phyloP scores from a whole-genome alignment of 768 basidiomycete species.

The Sarcodon sp. region DNA sequence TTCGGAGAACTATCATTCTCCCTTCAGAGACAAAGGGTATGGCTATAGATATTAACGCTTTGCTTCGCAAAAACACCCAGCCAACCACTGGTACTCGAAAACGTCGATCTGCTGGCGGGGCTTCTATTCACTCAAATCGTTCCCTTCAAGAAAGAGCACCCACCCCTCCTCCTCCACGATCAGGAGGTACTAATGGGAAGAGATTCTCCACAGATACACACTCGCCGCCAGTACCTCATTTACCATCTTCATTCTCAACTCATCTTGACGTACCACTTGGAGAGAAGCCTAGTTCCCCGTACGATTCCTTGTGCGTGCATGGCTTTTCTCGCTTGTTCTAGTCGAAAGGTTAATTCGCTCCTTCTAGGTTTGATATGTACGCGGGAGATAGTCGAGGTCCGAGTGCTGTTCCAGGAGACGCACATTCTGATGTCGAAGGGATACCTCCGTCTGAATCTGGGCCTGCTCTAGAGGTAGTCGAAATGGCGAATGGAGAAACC shows the following conservation, averaged over 20 bases:
- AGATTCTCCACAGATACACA: conserved; percentile 51
- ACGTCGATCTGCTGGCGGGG: conserved; percentile 49
- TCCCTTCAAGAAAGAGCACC: conserved; percentile 75
- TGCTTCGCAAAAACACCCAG: conserved; percentile 39
- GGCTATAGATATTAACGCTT: conserved; percentile 38
- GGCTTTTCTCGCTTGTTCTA: conserved; percentile 4
- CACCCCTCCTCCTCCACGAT: conserved; percentile 72
- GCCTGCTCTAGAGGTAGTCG: conserved; percentile 66
- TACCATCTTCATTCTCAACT: conserved; percentile 37
- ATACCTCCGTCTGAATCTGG: conserved; percentile 21
- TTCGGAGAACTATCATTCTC: conserved; percentile 72
- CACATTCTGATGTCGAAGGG: conserved; percentile 10
- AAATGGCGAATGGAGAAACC: conserved; percentile 79
- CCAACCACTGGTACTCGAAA: conserved; percentile 18
- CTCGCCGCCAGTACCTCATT: conserved; percentile 57
- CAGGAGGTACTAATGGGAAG: conserved; percentile 22
- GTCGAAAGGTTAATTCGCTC: conserved; percentile 5
- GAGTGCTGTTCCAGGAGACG: conserved; percentile 21
- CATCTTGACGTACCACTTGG: conserved; percentile 22
- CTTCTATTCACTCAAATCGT: conserved; percentile 45
- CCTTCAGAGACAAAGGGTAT: conserved; percentile 54
- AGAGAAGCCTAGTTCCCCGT: conserved; percentile 58
- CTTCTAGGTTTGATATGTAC: conserved; percentile 69
- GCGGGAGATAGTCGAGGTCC: conserved; percentile 38
- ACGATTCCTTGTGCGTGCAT: conserved; percentile 64